Conservation (phyloP, 1,139 yeast genomes). For the Tardiomyces blankii region DNA sequence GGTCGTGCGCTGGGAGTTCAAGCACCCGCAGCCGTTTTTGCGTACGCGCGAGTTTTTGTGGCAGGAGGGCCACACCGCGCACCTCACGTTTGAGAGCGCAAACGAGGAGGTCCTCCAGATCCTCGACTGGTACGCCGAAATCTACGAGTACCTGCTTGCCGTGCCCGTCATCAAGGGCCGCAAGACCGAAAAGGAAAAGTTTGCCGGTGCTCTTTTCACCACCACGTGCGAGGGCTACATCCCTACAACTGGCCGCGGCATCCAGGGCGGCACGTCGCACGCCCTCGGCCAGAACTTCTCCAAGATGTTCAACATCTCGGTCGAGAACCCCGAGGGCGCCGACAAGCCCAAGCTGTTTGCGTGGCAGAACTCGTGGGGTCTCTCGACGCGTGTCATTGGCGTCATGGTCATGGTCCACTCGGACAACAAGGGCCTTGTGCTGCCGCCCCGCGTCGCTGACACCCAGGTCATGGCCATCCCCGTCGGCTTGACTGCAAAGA, state of each 20-base stretch:
- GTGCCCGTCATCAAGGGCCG: slow-evolving; percentile 95
- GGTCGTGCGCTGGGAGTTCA: slow-evolving; percentile 99
- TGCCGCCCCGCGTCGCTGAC: slow-evolving; percentile 96
- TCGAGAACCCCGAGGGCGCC: slow-evolving; percentile 73
- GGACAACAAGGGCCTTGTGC: slow-evolving; percentile 94
- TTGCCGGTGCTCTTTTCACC: slow-evolving; percentile 95
- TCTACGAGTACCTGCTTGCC: slow-evolving; percentile 87
- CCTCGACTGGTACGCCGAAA: slow-evolving; percentile 71
- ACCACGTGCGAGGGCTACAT: slow-evolving; percentile 95
- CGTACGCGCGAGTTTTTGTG: slow-evolving; percentile 98
- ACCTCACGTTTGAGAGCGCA: slow-evolving; percentile 72
- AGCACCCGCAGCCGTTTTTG: slow-evolving; percentile 98
- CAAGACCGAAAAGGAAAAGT: slow-evolving; percentile 95
- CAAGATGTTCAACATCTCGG: slow-evolving; percentile 92
- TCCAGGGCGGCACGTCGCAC: slow-evolving; percentile 98
- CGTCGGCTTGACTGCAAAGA: slow-evolving; percentile 85
- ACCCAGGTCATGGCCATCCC: slow-evolving; percentile 88
- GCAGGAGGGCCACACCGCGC: slow-evolving; percentile 99
- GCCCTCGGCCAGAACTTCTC: slow-evolving; percentile 97
- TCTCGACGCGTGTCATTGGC: slow-evolving; percentile 97
- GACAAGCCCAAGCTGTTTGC: slow-evolving; percentile 81
- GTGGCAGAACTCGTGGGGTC: slow-evolving; percentile 98
- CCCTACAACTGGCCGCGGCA: slow-evolving; percentile 98
- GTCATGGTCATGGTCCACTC: slow-evolving; percentile 99
- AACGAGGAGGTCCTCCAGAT: slow-evolving; percentile 75